These are phyloP conservation scores for Glebionis coronaria DNA, from an alignment of 129 eudicot genomes.

Conservation along the genomic window DNA sequence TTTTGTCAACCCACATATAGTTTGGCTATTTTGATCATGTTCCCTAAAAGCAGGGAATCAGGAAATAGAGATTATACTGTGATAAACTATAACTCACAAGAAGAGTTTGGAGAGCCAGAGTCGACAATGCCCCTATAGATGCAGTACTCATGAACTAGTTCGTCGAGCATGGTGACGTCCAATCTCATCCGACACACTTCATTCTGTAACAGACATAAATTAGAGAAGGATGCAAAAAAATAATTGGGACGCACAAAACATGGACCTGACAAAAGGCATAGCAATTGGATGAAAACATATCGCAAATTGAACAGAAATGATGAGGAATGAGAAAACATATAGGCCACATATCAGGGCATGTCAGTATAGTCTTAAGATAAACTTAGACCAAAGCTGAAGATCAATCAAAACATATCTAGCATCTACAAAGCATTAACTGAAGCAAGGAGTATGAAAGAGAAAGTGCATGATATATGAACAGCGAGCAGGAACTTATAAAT, in stretches of 20 bases:
- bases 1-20: too few relatives aligned
- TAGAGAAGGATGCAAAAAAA: neutral
- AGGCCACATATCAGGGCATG: too few relatives aligned
- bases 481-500: conserved; percentile 10
- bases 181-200: conserved; percentile 91
- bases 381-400: too few relatives aligned
- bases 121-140: conserved; percentile 88
- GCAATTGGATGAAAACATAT: too few relatives aligned
- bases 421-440: neutral
- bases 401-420: too few relatives aligned
- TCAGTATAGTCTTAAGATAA: too few relatives aligned
- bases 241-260: too few relatives aligned
- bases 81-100: conserved; percentile 26
- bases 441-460: conserved; percentile 2
- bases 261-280: too few relatives aligned
- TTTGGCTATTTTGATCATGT: too few relatives aligned
- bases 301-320: too few relatives aligned
- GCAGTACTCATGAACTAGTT: conserved; percentile 91
- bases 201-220: conserved; percentile 52
- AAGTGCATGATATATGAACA: neutral
- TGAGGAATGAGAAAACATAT: too few relatives aligned
- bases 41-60: too few relatives aligned
- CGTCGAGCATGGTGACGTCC: conserved; percentile 70
- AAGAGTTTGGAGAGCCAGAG: conserved; percentile 33
- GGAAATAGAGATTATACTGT: neutral